phyloP scores from a whole-genome alignment of 805 yeast genomes.

The Cyberlindnera euphorbiae region DNA sequence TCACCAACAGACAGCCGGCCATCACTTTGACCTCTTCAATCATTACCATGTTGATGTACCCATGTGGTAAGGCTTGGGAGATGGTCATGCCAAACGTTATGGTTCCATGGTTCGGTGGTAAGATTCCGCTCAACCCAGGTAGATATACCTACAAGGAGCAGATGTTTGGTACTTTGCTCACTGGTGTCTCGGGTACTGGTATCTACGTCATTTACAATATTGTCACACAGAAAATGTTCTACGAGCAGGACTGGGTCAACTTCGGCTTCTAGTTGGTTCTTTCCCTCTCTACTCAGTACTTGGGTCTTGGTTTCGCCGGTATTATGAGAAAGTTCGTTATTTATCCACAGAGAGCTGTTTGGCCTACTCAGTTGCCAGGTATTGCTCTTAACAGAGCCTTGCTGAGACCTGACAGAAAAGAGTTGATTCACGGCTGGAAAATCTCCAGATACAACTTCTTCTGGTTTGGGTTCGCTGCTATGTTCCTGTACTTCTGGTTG shows the following conservation, averaged over 20 bases:
- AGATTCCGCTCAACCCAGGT: slow-evolving; percentile 50
- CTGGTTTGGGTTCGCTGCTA: slow-evolving; percentile 27
- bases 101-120: slow-evolving; percentile 34
- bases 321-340: slow-evolving; percentile 53
- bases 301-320: slow-evolving; percentile 68
- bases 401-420: slow-evolving; percentile 32
- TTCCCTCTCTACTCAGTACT: slow-evolving; percentile 49
- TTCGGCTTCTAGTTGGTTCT: slow-evolving; percentile 52
- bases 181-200: slow-evolving; percentile 27
- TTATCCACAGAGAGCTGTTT: slow-evolving; percentile 45
- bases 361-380: slow-evolving; percentile 50
- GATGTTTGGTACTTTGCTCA: slow-evolving; percentile 50
- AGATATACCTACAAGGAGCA: slow-evolving; percentile 65
- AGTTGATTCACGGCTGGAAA: slow-evolving; percentile 30
- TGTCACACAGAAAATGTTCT: slow-evolving; percentile 30
- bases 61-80: slow-evolving; percentile 40
- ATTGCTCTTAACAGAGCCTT: slow-evolving; percentile 46
- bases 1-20: slow-evolving; percentile 49
- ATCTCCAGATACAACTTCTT: slow-evolving; percentile 32
- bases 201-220: slow-evolving; percentile 36
- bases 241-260: slow-evolving; percentile 27
- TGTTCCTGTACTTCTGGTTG: slow-evolving; percentile 41
- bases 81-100: slow-evolving; percentile 42
- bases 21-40: slow-evolving; percentile 40
- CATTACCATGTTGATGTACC: slow-evolving; percentile 42